These are phyloP conservation scores for Stemphylium lycopersici DNA, from an alignment of 2,329 filamentous ascomycete species.

Conservation along the genomic window DNA sequence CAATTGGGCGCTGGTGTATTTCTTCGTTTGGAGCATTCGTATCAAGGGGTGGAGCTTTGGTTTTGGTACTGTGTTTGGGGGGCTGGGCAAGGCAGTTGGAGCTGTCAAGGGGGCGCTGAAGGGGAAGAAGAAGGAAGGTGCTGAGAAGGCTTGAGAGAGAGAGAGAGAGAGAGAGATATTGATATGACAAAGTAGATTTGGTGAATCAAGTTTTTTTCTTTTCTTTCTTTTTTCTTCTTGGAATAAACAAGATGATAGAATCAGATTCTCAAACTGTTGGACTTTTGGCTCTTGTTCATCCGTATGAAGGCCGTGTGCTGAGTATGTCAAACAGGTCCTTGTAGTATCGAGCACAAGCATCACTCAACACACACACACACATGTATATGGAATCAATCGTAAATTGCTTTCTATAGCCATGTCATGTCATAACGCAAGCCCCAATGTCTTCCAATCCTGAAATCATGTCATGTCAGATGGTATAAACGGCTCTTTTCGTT, in stretches of 20 bases:
- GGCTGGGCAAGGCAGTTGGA: slow-evolving; percentile 45
- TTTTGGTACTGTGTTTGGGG: slow-evolving; percentile 63
- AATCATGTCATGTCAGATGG: slow-evolving; percentile 26
- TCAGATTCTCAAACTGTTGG: background rate
- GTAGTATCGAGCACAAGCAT: too few relatives aligned
- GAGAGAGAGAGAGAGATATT: too few relatives aligned
- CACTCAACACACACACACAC: too few relatives aligned
- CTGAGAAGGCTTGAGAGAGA: slow-evolving; percentile 9
- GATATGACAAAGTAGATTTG: too few relatives aligned
- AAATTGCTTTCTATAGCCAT: slow-evolving; percentile 11
- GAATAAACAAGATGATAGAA: background rate
- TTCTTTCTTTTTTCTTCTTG: background rate
- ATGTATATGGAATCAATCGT: background rate
- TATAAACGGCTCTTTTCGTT: slow-evolving; percentile 11
- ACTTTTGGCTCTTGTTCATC: too few relatives aligned
- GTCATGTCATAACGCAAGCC: slow-evolving; percentile 1
- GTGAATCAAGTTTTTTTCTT: background rate
- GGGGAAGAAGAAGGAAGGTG: slow-evolving; percentile 16
- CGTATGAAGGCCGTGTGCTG: too few relatives aligned
- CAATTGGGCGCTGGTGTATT: slow-evolving; percentile 75
- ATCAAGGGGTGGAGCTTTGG: slow-evolving; percentile 75
- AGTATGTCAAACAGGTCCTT: too few relatives aligned
- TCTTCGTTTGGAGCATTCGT: slow-evolving; percentile 77
- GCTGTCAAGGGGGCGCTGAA: slow-evolving; percentile 20
- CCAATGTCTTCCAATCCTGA: slow-evolving; percentile 13